These are phyloP conservation scores for Arthrobotrys conoides DNA, from an alignment of 2,329 filamentous ascomycete species.

Conservation along the genomic window DNA sequence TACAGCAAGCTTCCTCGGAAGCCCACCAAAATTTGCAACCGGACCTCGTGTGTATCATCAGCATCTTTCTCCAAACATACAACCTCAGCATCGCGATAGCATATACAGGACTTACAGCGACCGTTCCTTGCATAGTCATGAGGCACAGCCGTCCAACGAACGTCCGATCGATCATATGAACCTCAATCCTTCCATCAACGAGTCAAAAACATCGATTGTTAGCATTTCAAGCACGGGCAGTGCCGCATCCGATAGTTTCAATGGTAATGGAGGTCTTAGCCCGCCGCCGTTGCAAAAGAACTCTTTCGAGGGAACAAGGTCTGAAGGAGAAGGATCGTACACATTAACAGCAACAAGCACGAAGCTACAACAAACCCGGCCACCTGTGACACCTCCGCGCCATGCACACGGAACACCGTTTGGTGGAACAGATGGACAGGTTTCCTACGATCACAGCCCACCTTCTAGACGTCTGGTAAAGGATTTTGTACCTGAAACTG, in stretches of 20 bases:
- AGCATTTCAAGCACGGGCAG: constrained; percentile 57
- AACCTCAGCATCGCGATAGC: constrained; percentile 35
- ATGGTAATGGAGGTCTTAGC: constrained; percentile 48
- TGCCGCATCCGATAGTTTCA: constrained; percentile 52
- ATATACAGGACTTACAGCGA: constrained; percentile 46
- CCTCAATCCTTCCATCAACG: constrained; percentile 52
- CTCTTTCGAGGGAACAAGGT: constrained; percentile 44
- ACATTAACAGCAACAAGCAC: constrained; percentile 2
- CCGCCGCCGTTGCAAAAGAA: constrained; percentile 54
- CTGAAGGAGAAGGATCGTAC: constrained; percentile 16
- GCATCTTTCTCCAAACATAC: constrained; percentile 21
- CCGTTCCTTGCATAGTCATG: constrained; percentile 34
- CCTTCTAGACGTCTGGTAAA: constrained; percentile 31
- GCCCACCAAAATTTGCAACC: constrained; percentile 53
- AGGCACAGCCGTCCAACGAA: constrained; percentile 30
- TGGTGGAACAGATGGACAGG: neutral
- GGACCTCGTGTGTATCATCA: constrained; percentile 59
- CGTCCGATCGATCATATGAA: constrained; percentile 43
- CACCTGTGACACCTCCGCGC: constrained; percentile 49
- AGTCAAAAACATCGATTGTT: constrained; percentile 56
- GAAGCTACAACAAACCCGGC: constrained; percentile 30
- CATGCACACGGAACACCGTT: constrained; percentile 45
- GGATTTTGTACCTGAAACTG: constrained; percentile 52
- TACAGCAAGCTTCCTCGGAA: constrained; percentile 50
- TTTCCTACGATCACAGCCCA: constrained; percentile 9